Evolutionary conservation across 164 flowering plant species (phyloP).

Genomic region (Amborella trichopoda): DNA sequence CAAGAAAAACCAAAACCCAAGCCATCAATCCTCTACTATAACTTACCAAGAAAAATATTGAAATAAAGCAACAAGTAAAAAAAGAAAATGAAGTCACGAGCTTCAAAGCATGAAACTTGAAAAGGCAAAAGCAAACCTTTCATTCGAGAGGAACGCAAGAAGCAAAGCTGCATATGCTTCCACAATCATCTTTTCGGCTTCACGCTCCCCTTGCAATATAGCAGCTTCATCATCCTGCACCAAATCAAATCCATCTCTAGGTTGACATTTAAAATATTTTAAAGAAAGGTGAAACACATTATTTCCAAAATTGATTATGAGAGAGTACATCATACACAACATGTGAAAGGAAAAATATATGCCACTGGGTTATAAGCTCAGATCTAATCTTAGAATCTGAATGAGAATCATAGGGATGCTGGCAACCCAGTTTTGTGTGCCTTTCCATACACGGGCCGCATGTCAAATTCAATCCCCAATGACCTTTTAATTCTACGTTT

Average conservation of each 20-base stretch:
- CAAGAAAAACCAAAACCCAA: background rate
- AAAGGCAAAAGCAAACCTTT: conserved; percentile 35
- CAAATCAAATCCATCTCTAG: conserved; percentile 1
- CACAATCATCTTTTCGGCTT: conserved; percentile 94
- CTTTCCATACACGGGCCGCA: too few relatives aligned
- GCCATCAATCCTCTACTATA: background rate
- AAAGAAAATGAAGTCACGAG: background rate
- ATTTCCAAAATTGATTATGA: too few relatives aligned
- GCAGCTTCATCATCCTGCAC: conserved; percentile 68
- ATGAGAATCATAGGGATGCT: too few relatives aligned
- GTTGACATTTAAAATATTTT: background rate
- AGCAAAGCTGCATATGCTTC: conserved; percentile 93
- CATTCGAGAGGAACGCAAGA: conserved; percentile 93
- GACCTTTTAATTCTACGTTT: too few relatives aligned
- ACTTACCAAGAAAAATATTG: background rate
- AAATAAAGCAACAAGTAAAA: background rate
- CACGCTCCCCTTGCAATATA: conserved; percentile 72
- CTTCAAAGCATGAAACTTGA: background rate
- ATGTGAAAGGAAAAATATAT: too few relatives aligned
- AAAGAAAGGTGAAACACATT: too few relatives aligned
- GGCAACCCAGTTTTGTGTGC: too few relatives aligned
- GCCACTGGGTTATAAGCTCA: too few relatives aligned
- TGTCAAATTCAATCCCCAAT: too few relatives aligned
- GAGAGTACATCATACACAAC: too few relatives aligned
- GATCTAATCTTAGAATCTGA: too few relatives aligned